phyloP scores from a whole-genome alignment of 768 basidiomycete genomes.

The Lentinula edodes region DNA sequence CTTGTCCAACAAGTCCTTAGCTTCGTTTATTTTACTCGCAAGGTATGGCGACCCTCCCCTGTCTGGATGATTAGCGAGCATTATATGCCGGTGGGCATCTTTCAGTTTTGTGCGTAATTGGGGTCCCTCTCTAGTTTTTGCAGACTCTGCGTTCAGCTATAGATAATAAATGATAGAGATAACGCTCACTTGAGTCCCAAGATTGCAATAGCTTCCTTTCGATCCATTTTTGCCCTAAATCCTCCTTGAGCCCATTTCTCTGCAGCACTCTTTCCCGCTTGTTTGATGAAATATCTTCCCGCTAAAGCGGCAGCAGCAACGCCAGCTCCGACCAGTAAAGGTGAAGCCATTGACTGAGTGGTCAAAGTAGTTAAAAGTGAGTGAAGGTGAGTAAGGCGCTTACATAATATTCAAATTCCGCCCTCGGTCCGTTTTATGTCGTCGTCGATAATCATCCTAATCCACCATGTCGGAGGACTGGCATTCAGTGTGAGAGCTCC shows the following conservation, averaged over 20 bases:
- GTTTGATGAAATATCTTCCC: conserved; percentile 65
- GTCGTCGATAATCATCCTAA: not conserved
- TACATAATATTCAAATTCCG: not conserved
- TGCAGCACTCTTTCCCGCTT: conserved; percentile 56
- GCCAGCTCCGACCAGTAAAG: conserved; percentile 69
- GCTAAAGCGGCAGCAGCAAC: conserved; percentile 73
- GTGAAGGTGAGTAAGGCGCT: not conserved
- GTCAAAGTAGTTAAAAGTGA: not conserved
- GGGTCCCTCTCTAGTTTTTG: conserved; percentile 64
- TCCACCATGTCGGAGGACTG: conserved; percentile 23
- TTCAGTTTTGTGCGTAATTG: conserved; percentile 74
- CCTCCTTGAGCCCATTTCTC: conserved; percentile 92
- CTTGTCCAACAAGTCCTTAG: conserved; percentile 88
- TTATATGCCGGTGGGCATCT: conserved; percentile 94
- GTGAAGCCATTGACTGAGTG: conserved; percentile 63
- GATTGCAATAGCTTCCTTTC: conserved; percentile 86
- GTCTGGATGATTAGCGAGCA: conserved; percentile 99
- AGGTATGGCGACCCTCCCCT: conserved; percentile 97
- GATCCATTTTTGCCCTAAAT: conserved; percentile 94
- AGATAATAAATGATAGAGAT: conserved; percentile 5
- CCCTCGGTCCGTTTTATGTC: not conserved
- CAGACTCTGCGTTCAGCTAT: not conserved
- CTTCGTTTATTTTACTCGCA: conserved; percentile 98
- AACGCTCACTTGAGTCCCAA: conserved; percentile 83
- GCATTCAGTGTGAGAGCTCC: conserved; percentile 48